phyloP scores from a whole-genome alignment of 1,284 basidiomycete genomes.

The Irpex sp. region DNA sequence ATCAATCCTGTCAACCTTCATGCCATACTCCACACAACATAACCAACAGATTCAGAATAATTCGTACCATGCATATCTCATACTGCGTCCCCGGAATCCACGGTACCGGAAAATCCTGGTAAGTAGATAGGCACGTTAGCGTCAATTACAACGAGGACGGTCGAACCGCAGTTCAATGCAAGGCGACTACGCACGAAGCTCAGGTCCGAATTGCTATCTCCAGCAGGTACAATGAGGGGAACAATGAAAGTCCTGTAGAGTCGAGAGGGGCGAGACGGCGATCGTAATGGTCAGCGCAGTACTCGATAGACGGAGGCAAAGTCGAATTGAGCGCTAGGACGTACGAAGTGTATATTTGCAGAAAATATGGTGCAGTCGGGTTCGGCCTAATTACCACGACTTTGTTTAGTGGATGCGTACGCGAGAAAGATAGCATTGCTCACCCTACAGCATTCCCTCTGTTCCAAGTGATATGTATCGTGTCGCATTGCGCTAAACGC shows the following conservation, averaged over 20 bases:
- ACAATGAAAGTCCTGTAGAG: slow-evolving; percentile 40
- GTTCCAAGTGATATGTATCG: slow-evolving; percentile 47
- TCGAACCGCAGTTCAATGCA: background rate
- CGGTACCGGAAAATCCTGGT: slow-evolving; percentile 57
- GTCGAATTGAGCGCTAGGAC: slow-evolving; percentile 18
- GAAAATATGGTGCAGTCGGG: slow-evolving; percentile 52
- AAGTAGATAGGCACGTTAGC: background rate
- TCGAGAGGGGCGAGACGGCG: background rate
- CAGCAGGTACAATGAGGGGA: slow-evolving; percentile 50
- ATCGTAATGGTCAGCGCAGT: background rate
- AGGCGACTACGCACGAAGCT: slow-evolving; percentile 38
- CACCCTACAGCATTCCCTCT: slow-evolving; percentile 45
- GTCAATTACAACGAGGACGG: background rate
- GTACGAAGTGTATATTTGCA: slow-evolving; percentile 62
- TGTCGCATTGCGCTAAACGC: slow-evolving; percentile 49
- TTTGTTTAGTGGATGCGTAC: too few species aligned
- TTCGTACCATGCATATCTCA: slow-evolving; percentile 62
- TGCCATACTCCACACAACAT: background rate
- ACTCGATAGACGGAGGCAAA: too few species aligned
- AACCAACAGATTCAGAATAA: background rate
- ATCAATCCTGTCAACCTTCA: too few species aligned
- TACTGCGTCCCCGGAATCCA: slow-evolving; percentile 59
- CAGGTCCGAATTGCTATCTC: slow-evolving; percentile 28
- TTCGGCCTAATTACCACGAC: slow-evolving; percentile 35
- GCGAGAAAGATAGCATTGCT: slow-evolving; percentile 14